Evolutionary conservation across 2,329 filamentous ascomycete species (phyloP).

Genomic region (Cryphonectria radicalis): DNA sequence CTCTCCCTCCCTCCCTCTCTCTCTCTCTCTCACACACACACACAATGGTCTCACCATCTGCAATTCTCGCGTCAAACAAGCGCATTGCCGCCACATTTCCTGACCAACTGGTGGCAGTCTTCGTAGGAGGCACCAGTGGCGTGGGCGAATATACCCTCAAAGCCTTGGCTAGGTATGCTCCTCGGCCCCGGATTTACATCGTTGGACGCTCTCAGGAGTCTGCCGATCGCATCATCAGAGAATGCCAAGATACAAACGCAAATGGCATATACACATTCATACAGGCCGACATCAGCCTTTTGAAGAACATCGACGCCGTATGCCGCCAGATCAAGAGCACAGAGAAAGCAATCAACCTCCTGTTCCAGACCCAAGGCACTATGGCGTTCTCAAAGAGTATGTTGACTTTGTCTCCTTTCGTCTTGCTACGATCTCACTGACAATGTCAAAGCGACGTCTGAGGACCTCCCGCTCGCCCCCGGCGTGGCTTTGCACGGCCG

Average conservation of each 20-base stretch:
- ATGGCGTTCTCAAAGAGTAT: slow-evolving; percentile 30
- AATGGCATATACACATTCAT: slow-evolving; percentile 51
- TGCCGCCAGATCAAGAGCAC: slow-evolving; percentile 50
- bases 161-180: slow-evolving; percentile 44
- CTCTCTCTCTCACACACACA: background rate
- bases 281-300: slow-evolving; percentile 52
- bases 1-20: background rate
- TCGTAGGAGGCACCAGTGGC: slow-evolving; percentile 57
- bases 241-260: slow-evolving; percentile 45
- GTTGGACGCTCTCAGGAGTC: slow-evolving; percentile 47
- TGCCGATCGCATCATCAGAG: slow-evolving; percentile 42
- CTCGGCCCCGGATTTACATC: slow-evolving; percentile 51
- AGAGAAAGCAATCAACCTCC: slow-evolving; percentile 50
- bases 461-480: slow-evolving; percentile 13
- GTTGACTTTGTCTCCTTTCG: background rate
- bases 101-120: slow-evolving; percentile 46
- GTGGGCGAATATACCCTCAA: slow-evolving; percentile 54
- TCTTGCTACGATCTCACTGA: background rate
- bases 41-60: slow-evolving; percentile 13
- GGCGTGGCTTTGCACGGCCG: slow-evolving; percentile 40
- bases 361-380: slow-evolving; percentile 49
- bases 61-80: slow-evolving; percentile 41
- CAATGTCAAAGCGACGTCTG: slow-evolving; percentile 11
- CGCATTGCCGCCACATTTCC: slow-evolving; percentile 33
- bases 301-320: slow-evolving; percentile 54